Evolutionary conservation across 2,329 filamentous ascomycete genomes (phyloP).

Genomic region (Basipetospora chlamydospora): DNA sequence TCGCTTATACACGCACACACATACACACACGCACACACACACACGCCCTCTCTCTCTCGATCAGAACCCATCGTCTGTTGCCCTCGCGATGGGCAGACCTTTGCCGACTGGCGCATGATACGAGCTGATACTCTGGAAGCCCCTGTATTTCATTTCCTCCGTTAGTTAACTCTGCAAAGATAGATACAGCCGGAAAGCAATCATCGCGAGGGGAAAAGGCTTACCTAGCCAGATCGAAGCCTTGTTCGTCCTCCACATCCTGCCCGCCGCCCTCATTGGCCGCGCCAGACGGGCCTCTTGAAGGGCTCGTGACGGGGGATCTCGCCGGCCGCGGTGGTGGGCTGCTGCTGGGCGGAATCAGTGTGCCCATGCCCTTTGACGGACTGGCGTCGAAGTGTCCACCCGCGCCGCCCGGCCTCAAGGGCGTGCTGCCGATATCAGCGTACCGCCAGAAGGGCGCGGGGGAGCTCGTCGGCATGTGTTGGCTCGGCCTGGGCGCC

Average conservation of each 20-base stretch:
- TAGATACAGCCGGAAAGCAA: background rate
- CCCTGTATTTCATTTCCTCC: conserved; percentile 21
- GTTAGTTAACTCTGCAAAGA: background rate
- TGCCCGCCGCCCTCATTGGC: conserved; percentile 17
- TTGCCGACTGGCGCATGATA: conserved; percentile 42
- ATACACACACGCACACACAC: no score
- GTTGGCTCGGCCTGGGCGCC: conserved; percentile 66
- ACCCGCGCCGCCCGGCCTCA: conserved; percentile 30
- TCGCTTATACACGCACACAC: no score
- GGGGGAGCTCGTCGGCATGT: conserved; percentile 73
- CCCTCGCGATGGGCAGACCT: conserved; percentile 27
- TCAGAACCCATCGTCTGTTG: conserved; percentile 8
- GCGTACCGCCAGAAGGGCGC: conserved; percentile 84
- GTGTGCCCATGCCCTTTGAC: conserved; percentile 28
- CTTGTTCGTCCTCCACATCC: conserved; percentile 32
- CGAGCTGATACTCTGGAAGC: conserved; percentile 50
- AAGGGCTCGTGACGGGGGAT: conserved; percentile 38
- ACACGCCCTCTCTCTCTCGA: no score
- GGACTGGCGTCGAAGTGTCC: conserved; percentile 46
- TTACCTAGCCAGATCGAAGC: conserved; percentile 45
- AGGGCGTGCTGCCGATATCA: conserved; percentile 59
- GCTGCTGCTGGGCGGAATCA: conserved; percentile 42
- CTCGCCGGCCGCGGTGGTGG: conserved; percentile 34
- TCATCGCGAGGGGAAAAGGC: conserved; percentile 9
- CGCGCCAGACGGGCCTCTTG: conserved; percentile 13